phyloP scores from a whole-genome alignment of 257 asterid species.

The Solanum tacnaense region DNA sequence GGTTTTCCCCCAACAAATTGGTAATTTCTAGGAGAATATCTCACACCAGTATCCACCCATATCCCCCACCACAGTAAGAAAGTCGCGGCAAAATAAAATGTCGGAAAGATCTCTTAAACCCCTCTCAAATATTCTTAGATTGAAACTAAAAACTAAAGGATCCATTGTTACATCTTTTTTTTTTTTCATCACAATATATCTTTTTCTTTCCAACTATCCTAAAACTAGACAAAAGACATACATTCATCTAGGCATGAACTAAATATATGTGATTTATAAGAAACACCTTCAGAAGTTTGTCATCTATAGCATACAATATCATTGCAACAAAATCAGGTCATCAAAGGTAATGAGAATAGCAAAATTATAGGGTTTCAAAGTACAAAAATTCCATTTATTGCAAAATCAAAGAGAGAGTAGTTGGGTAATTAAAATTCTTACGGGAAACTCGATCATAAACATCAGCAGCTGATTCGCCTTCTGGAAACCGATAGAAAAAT shows the following conservation, averaged over 20 bases:
- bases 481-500: constrained; percentile 83
- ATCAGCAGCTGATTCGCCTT: constrained; percentile 94
- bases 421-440: constrained; percentile 6
- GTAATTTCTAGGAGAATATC: background rate
- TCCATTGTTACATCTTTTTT: background rate
- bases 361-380: background rate
- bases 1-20: background rate
- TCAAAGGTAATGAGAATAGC: background rate
- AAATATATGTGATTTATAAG: background rate
- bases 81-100: background rate
- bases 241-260: background rate
- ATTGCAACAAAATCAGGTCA: background rate
- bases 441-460: constrained; percentile 90
- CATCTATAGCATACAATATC: background rate
- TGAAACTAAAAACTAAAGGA: background rate
- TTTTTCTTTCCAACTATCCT: background rate
- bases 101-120: background rate
- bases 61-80: background rate
- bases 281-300: background rate
- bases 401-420: background rate
- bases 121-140: background rate
- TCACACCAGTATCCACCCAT: background rate
- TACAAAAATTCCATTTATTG: background rate
- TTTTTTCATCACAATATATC: background rate
- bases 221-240: background rate